Percentiles rank a stretch among this genome's conserved stretches.
Conservation (phyloP, 2,329 filamentous ascomycete genomes). For the Basipetospora chlamydospora region DNA sequence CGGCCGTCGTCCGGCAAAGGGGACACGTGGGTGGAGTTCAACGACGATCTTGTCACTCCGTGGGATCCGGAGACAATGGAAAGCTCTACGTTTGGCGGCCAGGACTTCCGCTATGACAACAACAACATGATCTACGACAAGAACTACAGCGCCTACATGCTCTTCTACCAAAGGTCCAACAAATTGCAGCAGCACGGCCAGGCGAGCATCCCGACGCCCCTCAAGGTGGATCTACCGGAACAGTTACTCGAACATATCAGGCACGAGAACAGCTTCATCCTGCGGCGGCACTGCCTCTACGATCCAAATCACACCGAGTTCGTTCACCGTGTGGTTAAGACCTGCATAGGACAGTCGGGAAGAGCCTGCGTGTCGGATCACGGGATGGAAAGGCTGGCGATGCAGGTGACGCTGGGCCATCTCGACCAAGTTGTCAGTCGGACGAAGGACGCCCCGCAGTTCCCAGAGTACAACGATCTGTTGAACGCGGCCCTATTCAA, state of each 20-base stretch:
- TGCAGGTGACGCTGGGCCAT: slow-evolving; percentile 46
- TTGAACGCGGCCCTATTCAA: slow-evolving; percentile 30
- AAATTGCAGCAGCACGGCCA: slow-evolving; percentile 41
- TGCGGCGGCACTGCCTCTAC: slow-evolving; percentile 67
- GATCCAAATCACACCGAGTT: slow-evolving; percentile 59
- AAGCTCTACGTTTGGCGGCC: slow-evolving; percentile 65
- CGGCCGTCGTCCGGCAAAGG: slow-evolving; percentile 39
- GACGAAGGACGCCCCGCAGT: slow-evolving; percentile 52
- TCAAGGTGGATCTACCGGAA: slow-evolving; percentile 29
- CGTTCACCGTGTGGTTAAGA: slow-evolving; percentile 45
- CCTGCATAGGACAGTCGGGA: slow-evolving; percentile 22
- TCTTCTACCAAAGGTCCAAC: slow-evolving; percentile 81
- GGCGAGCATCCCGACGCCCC: slow-evolving; percentile 13
- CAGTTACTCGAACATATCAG: slow-evolving; percentile 45
- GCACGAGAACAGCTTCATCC: slow-evolving; percentile 55
- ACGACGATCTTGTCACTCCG: slow-evolving; percentile 66
- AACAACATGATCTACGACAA: slow-evolving; percentile 44
- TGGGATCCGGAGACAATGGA: slow-evolving; percentile 67
- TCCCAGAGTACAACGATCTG: slow-evolving; percentile 38
- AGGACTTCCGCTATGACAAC: slow-evolving; percentile 36
- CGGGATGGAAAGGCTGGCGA: slow-evolving; percentile 29
- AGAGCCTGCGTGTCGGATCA: slow-evolving; percentile 26
- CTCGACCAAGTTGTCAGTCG: slow-evolving; percentile 64
- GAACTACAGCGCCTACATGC: slow-evolving; percentile 85
- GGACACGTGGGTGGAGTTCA: slow-evolving; percentile 75